A percentile compares a stretch with the other conserved stretches of the same genome.
phyloP scores from a whole-genome alignment of 169 alveolate species.

The Nephromyces sp. region DNA sequence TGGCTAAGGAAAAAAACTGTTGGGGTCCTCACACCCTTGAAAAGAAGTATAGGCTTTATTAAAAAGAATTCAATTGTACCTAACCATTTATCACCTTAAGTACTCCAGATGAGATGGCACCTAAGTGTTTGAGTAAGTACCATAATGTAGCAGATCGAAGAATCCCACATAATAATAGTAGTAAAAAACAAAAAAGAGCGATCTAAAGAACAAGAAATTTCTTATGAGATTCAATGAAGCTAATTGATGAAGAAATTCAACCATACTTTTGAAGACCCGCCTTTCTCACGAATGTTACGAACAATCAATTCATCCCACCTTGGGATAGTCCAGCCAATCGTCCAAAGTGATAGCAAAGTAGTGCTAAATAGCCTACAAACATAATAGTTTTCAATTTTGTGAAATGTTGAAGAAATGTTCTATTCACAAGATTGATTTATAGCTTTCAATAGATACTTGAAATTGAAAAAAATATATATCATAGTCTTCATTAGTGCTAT shows the following conservation, averaged over 20 bases:
- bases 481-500: no score
- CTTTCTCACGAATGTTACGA: constrained; percentile 10
- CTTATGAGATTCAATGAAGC: background rate
- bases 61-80: background rate
- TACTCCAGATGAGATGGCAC: constrained; percentile 46
- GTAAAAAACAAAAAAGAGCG: constrained; percentile 13
- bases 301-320: constrained; percentile 36
- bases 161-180: constrained; percentile 18
- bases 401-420: no score
- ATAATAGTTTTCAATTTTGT: no score
- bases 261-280: constrained; percentile 26
- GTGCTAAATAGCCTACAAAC: constrained; percentile 26
- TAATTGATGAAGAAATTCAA: background rate
- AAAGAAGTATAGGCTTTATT: background rate
- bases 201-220: constrained; percentile 12
- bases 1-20: constrained; percentile 37
- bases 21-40: constrained; percentile 39
- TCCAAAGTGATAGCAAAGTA: constrained; percentile 30
- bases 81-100: constrained; percentile 24
- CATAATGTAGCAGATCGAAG: constrained; percentile 47
- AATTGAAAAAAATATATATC: no score
- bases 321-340: constrained; percentile 45
- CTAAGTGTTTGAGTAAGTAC: constrained; percentile 43
- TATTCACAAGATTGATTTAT: no score
- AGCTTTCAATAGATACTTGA: no score